phyloP scores from a whole-genome alignment of 768 basidiomycete species.

The Rhizopogon salebrosus region DNA sequence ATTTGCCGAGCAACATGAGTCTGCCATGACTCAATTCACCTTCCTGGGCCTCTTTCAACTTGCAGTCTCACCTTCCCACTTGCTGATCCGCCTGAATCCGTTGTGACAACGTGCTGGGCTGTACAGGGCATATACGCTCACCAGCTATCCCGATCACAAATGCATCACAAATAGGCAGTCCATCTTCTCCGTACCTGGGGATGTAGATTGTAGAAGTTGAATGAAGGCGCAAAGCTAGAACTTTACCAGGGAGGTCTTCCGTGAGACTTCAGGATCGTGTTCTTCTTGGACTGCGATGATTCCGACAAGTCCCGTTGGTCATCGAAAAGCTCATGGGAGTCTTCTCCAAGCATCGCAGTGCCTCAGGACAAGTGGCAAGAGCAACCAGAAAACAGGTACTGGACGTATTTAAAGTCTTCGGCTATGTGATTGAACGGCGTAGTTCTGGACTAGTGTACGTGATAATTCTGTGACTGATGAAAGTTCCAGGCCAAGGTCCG shows the following conservation, averaged over 20 bases:
- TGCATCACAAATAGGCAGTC: conserved; percentile 62
- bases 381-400: not conserved
- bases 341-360: conserved; percentile 23
- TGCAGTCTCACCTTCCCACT: conserved; percentile 67
- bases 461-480: not conserved
- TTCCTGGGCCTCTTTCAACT: not conserved
- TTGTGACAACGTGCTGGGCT: not conserved
- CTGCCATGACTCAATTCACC: conserved; percentile 30
- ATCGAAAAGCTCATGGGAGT: conserved; percentile 16
- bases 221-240: conserved; percentile 2
- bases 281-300: conserved; percentile 44
- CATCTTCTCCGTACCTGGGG: conserved; percentile 74
- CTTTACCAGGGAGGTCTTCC: conserved; percentile 79
- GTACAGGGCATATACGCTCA: conserved; percentile 23
- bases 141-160: conserved; percentile 86
- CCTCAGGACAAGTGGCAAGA: not conserved
- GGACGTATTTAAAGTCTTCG: conserved; percentile 26
- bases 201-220: conserved; percentile 10
- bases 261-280: conserved; percentile 76
- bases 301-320: conserved; percentile 13
- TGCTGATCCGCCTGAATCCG: conserved; percentile 65
- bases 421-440: conserved; percentile 13
- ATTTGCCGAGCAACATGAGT: conserved; percentile 85
- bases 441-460: not conserved
- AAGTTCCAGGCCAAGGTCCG: too few relatives aligned